These are phyloP conservation scores for Euphorbia pulcherrima DNA, from an alignment of 345 rosid species.

Conservation along the genomic window DNA sequence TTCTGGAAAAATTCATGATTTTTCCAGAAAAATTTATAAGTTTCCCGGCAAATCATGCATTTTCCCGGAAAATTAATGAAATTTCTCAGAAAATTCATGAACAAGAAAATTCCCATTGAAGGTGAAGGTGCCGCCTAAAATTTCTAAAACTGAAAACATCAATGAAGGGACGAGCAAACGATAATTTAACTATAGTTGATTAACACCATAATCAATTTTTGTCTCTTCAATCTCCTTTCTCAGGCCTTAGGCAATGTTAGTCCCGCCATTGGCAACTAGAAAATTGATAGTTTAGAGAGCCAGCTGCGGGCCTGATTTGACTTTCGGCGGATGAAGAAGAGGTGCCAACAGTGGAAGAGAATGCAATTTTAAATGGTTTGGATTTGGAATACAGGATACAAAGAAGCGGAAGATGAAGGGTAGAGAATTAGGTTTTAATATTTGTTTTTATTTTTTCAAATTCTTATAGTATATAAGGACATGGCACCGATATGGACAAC, in stretches of 20 bases:
- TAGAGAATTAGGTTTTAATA: no score
- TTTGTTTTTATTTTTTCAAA: no score
- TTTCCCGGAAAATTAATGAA: no score
- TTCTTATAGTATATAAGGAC: no score
- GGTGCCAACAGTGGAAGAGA: slow-evolving; percentile 94
- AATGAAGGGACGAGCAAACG: slow-evolving; percentile 56
- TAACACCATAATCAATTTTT: slow-evolving; percentile 55
- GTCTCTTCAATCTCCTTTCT: slow-evolving; percentile 76
- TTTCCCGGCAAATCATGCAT: no score
- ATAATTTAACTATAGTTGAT: slow-evolving; percentile 58
- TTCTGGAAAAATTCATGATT: no score
- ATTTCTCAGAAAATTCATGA: no score
- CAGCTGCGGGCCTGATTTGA: slow-evolving; percentile 65
- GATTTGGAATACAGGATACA: no score
- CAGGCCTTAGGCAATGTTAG: slow-evolving; percentile 92
- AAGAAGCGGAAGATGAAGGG: no score
- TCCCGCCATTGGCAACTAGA: slow-evolving; percentile 89
- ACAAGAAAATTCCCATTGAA: slow-evolving; percentile 93
- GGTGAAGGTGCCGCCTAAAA: slow-evolving; percentile 90
- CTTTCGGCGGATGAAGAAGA: slow-evolving; percentile 79
- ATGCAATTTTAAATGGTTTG: no score
- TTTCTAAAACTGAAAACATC: slow-evolving; percentile 89
- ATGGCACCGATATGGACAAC: no score
- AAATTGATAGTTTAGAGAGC: slow-evolving; percentile 92
- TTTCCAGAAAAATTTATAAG: no score